Conservation (phyloP, 2,329 filamentous ascomycete genomes). For the Chaetothyriales sp. region DNA sequence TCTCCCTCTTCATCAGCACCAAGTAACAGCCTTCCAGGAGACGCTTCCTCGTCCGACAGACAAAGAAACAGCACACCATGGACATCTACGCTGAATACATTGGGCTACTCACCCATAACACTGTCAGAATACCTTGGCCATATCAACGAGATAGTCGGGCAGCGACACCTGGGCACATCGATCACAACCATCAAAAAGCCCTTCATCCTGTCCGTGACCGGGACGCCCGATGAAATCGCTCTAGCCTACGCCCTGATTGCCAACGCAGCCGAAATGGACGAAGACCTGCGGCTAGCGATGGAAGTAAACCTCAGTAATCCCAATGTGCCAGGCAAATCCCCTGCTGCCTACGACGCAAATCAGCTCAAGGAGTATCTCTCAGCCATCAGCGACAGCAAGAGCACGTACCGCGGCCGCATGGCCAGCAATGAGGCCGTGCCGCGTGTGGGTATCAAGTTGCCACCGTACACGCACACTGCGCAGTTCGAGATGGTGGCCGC, state of each 20-base stretch:
- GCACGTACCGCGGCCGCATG: conserved; percentile 13
- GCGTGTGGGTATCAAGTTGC: conserved; percentile 54
- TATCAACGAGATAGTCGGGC: conserved; percentile 33
- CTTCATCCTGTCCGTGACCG: conserved; percentile 54
- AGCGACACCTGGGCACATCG: conserved; percentile 15
- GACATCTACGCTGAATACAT: conserved; percentile 42
- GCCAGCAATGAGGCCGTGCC: conserved; percentile 26
- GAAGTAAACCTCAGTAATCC: conserved; percentile 69
- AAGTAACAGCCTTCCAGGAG: conserved; percentile 14
- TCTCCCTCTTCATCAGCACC: conserved; percentile 7
- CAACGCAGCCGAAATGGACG: conserved; percentile 24
- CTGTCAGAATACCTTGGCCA: conserved; percentile 45
- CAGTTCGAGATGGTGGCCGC: conserved; percentile 46
- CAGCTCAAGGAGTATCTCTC: conserved; percentile 42
- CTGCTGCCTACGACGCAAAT: conserved; percentile 50
- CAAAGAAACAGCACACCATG: background rate
- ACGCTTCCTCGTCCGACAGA: conserved; percentile 8
- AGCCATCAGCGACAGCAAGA: conserved; percentile 27
- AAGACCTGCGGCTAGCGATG: conserved; percentile 42
- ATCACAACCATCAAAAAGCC: conserved; percentile 36
- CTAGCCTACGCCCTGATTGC: conserved; percentile 40
- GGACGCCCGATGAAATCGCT: conserved; percentile 41
- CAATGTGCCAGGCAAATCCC: conserved; percentile 53
- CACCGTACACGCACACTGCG: conserved; percentile 56
- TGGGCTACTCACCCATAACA: conserved; percentile 56